Evolutionary conservation across 306 rosid species (phyloP).

Genomic region (Trichosanthes truncata): DNA sequence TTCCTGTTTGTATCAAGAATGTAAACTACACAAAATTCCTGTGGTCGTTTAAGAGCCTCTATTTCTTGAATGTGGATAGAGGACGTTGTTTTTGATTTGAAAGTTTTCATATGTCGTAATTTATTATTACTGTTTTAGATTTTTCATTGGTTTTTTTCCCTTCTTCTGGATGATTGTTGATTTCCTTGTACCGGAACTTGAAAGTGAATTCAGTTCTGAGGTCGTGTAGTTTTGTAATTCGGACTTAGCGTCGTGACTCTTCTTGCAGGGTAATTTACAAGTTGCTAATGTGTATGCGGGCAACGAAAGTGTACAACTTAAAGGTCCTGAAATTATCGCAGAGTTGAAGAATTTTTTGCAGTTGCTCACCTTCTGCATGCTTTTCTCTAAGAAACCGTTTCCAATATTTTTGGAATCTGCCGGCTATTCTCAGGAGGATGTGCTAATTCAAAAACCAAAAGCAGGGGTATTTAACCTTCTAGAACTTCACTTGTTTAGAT

Average conservation of each 20-base stretch:
- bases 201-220: background rate
- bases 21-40: background rate
- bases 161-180: background rate
- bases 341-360: conserved; percentile 59
- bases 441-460: conserved; percentile 85
- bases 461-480: conserved; percentile 59
- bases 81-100: background rate
- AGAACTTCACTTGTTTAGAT: background rate
- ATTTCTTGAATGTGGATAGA: background rate
- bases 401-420: conserved; percentile 86
- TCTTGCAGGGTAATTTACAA: conserved; percentile 63
- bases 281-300: conserved; percentile 94
- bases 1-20: background rate
- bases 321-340: conserved; percentile 56
- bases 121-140: background rate
- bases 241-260: background rate
- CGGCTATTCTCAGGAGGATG: conserved; percentile 62
- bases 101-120: background rate
- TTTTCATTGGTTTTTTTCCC: background rate
- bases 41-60: background rate
- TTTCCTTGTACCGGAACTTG: background rate
- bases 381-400: conserved; percentile 88
- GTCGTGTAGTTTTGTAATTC: background rate
- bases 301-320: conserved; percentile 52
- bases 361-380: conserved; percentile 63